Base-by-base conservation (phyloP, 805 yeast genomes). In the Candida takata region DNA sequence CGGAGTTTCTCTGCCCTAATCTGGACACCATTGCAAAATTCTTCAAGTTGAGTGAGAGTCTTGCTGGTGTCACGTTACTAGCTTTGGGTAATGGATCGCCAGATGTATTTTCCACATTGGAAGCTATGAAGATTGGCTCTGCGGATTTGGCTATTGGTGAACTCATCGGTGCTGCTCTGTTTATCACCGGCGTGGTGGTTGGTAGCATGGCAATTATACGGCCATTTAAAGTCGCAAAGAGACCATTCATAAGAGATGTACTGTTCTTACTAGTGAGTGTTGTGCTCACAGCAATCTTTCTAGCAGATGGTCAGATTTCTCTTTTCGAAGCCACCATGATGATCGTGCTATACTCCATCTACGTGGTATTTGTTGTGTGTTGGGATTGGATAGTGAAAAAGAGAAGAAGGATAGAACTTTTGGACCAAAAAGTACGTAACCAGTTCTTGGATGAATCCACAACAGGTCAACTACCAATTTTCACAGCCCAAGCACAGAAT, bases 41-140 rank as follows among this genome's bases (percentile, higher is more conserved):
- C 15, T 61, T 85, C 23, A 69, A 75, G 11, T 60, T 90, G 44
- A 74, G 88, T 25, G 95, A 88, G 47, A 77, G 80, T 43, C 59
- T 88, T 18, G 78, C 94, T 5, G 97, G 97, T 0, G 74, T 90
- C 44, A 90, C 97, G 0, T 62, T 90, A 24, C 62, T 92, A 38
- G 95, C 97, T 0, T 69, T 90, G 43, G 97, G 97, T 0, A 90
- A 90, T 57, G 95, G 95, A 3, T 70, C 94, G 1, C 95, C 97
- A 0, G 98, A 90, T 58, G 77, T 90, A 8, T 72, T 87, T 24
- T 73, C 90, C 25, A 87, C 95, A 0, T 82, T 77, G 52, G 80
- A 84, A 33, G 94, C 97, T 4, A 74, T 92, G 75, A 69, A 70
- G 26, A 61, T 75, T 1, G 80, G 75, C 11, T 74, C 84, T 2